Evolutionary conservation across 352 stramenopile genomes (phyloP), one percentile per base, ranked within the genome.

Genomic region (Thalassiosira oceanica): DNA sequence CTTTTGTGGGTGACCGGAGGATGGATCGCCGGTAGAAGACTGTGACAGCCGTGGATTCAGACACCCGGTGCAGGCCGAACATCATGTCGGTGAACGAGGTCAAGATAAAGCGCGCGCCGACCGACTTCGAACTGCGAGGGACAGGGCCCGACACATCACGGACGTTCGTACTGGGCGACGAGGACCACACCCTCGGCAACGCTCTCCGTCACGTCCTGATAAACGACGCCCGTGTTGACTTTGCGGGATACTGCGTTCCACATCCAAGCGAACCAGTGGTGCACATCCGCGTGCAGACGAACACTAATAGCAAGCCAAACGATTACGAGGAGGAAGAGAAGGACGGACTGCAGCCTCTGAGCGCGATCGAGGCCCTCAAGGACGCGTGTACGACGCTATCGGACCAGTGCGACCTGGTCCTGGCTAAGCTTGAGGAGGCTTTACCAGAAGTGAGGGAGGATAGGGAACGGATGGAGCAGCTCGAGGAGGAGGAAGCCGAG

Each of bases 191-290:
- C 0, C 41, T 92, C 2, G 82, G 81, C 33, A 92, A 92, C 52
- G 51, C 77, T 7, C 29, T 90, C 23, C 74, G 85, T 42, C 82
- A 92, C 65, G 60, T 90, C 36, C 46, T 92, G 37, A 74, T 89
- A 1, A 64, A 85, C 29, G 95, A 94, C 37, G 18, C 52, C 1
- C 86, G 95, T 28, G 92, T 97, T 7, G 88, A 95, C 39, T 98
- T 98, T 69, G 94, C 92, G 15, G 94, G 94, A 55, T 98, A 98
- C 81, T 96, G 92, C 28, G 96, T 98, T 33, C 94, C 94, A 29
- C 94, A 98, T 84, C 94, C 94, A 16, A 96, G 91, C 3, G 94
- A 98, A 69, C 93, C 93, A 18, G 93, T 97, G 55, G 95, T 98
- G 74, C 93, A 98, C 74, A 73, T 98, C 21, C 87, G 94, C 28